Base-by-base conservation (phyloP, 2,329 filamentous ascomycete genomes). In the Cercospora zeina region DNA sequence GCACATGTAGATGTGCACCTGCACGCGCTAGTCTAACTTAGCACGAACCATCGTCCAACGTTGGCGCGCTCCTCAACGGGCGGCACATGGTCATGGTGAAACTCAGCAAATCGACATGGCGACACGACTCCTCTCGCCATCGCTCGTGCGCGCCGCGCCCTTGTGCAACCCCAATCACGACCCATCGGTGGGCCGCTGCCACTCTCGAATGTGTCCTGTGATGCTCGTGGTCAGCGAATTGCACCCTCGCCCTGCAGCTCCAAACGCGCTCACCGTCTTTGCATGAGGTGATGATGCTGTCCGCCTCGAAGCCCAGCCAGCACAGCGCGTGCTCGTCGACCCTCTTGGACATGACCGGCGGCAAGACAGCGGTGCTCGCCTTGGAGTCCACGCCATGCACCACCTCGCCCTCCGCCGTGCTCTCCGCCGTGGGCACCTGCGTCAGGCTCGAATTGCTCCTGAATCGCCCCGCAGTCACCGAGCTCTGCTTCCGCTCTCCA, bases 291-390 rank as follows among this genome's bases (percentile, higher is more conserved):
- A 97, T 87, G 68, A 99, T 96, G 66, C 89, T 89, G 70, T 96
- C 88, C 74, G 97, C 89, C 59, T 93, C 93, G 71, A 99, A 99
- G n/a, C 88, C 90, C 39, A 99, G 78, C 89, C 93, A 96, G 75
- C 87, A 90, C 50, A 96, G 81, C 58, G 93, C 92, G 76, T 97
- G 91, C 64, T 88, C 86, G 75, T 96, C 92, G 36, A 96, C 86
- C 11, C 84, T 81, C 76, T 96, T 97, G 53, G 89, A 85, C 84
- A 96, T 87, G 27, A 99, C 92, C 51, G 95, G 93, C 56, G 93
- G 93, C 59, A 97, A 79, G 77, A 93, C 89, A 21, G 93, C 90
- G 50, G 91, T 96, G 69, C 87, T 86, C 31, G 90, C 85, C 68
- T 91, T 85, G n/a, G 92, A 87, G 76, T 96, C 91, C 27, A 97